Percentiles rank a stretch among this genome's conserved stretches.
phyloP scores from a whole-genome alignment of 2,329 filamentous ascomycete genomes.

The Aspergillus felis region DNA sequence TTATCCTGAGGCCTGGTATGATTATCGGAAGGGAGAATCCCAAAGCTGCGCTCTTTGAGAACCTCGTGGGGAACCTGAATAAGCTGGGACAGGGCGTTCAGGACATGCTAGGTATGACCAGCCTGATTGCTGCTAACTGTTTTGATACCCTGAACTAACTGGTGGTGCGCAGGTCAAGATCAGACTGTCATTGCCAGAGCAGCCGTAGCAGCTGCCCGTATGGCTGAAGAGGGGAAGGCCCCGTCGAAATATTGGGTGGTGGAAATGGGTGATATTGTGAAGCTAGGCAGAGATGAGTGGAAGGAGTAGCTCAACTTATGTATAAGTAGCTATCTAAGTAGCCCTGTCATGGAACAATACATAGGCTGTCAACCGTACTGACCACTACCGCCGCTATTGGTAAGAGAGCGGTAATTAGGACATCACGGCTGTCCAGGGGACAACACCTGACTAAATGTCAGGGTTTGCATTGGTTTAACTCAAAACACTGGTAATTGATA shows the following conservation, averaged over 20 bases:
- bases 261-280: constrained; percentile 27
- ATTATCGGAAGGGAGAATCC: constrained; percentile 29
- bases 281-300: constrained; percentile 27
- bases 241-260: constrained; percentile 28
- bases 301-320: too few relatives aligned
- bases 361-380: too few relatives aligned
- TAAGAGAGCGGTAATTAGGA: too few relatives aligned
- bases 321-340: too few relatives aligned
- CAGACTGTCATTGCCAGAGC: constrained; percentile 25
- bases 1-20: constrained; percentile 35
- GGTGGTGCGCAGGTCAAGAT: constrained; percentile 19
- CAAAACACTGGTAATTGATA: too few relatives aligned
- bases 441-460: neutral
- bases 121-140: neutral
- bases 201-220: constrained; percentile 24
- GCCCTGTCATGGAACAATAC: too few relatives aligned
- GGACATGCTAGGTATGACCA: constrained; percentile 25
- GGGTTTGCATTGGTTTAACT: too few relatives aligned
- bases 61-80: constrained; percentile 17
- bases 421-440: neutral
- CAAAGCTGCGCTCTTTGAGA: constrained; percentile 20
- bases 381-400: too few relatives aligned
- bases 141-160: constrained; percentile 1
- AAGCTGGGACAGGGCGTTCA: constrained; percentile 23
- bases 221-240: constrained; percentile 23